Base-by-base conservation (phyloP, 2,329 filamentous ascomycete species). In the Colletotrichum limetticola region DNA sequence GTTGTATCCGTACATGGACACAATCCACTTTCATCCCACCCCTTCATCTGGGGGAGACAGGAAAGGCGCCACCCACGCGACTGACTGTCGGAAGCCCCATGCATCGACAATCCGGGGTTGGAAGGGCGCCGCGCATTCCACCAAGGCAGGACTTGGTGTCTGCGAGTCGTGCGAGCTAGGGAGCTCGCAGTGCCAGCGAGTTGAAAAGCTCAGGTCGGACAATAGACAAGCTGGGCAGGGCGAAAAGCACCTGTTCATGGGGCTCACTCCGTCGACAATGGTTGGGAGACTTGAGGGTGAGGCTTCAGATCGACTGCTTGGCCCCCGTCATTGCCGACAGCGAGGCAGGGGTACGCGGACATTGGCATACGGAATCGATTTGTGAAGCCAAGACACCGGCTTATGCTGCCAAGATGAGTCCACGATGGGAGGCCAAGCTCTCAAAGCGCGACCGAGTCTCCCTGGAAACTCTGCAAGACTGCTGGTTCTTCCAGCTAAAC, bases 291-390 rank as follows among this genome's bases (percentile, higher is more conserved):
- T 61, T 14, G 46, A 14, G 66, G 53, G 46, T 71, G 66, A 52
- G 71, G 49, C 71, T 66, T 73, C 28, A 35, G 71, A 73, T 73
- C 71, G 60, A 12, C 71, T 24, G 53, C 71, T 73, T 73, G 71
- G 71, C 71, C 57, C 16, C 53, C 71, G 71, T 73, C 71, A 73
- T 73, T 30, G 35, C 26, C 56, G 32, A 49, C 28, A 24, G 66
- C 22, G 16, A 32, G 37, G 49, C 66, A 73, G 71, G 70, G 71
- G 60, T 70, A 24, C 12, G 66, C 60, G 35, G 55, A 68, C 66
- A 57, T 61, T 73, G 71, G 71, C 71, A 71, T 26, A 73, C 71
- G 71, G 56, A 70, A 73, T 68, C 22, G n/a, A 58, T n/a, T 56
- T 57, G 66, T 35, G 67, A 49, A 32, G 70, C 60, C 70, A 72